Percentiles rank a stretch among this genome's conserved stretches.
These are phyloP conservation scores for Thelonectria blattea DNA, from an alignment of 2,329 filamentous ascomycete species.

Conservation along the genomic window DNA sequence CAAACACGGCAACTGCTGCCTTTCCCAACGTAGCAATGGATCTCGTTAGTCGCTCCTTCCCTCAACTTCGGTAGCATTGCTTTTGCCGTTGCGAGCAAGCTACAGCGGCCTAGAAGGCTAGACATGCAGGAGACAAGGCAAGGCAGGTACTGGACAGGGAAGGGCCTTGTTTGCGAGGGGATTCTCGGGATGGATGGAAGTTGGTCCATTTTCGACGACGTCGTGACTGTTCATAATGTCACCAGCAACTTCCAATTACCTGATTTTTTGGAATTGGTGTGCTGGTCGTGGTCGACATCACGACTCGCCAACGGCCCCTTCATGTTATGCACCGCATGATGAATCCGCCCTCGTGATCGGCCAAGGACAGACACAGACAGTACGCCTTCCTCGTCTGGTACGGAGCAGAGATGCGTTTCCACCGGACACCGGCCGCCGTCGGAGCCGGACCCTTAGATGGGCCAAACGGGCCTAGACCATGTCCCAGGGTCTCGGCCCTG, in stretches of 20 bases:
- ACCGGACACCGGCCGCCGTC: constrained; percentile 19
- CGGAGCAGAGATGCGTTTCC: not conserved
- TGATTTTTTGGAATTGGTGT: not conserved
- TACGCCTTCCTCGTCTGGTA: not conserved
- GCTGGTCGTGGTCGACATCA: not conserved
- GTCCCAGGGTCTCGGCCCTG: constrained; percentile 22
- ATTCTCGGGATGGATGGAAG: not conserved
- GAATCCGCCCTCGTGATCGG: no score
- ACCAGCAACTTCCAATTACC: not conserved
- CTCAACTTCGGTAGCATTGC: not conserved
- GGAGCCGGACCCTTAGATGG: constrained; percentile 19
- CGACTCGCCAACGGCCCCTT: not conserved
- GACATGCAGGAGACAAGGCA: constrained; percentile 12
- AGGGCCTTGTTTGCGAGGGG: constrained; percentile 1
- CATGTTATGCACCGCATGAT: not conserved
- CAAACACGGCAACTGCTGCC: constrained; percentile 9
- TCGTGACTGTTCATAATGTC: not conserved
- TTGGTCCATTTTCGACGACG: not conserved
- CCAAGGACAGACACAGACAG: no score
- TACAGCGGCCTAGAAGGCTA: constrained; percentile 10
- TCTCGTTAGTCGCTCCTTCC: not conserved
- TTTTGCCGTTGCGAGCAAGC: constrained; percentile 13
- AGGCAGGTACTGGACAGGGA: constrained; percentile 15
- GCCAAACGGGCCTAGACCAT: constrained; percentile 20
- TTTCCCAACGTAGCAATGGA: constrained; percentile 9